phyloP scores from a whole-genome alignment of 1,139 yeast species.

The Geotrichum carabidarum region DNA sequence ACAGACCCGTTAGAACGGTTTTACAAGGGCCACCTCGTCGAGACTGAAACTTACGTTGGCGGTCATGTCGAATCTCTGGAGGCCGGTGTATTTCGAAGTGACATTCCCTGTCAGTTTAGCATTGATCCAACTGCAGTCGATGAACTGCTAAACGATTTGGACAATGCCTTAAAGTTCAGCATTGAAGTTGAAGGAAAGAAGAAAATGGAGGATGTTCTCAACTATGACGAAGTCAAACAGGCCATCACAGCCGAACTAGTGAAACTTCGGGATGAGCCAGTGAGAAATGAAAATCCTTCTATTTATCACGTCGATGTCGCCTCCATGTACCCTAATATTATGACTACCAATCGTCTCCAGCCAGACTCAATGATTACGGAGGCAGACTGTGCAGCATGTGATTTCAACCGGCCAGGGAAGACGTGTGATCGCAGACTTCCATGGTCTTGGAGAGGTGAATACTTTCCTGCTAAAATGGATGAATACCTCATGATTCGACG shows the following conservation, averaged over 20 bases:
- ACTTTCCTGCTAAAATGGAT: conserved; percentile 81
- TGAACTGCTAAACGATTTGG: conserved; percentile 67
- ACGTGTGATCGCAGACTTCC: conserved; percentile 84
- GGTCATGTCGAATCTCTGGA: conserved; percentile 97
- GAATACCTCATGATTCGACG: conserved; percentile 88
- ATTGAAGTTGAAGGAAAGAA: conserved; percentile 77
- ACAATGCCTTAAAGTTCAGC: conserved; percentile 72
- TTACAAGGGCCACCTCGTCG: conserved; percentile 88
- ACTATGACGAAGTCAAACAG: conserved; percentile 67
- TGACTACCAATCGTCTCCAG: conserved; percentile 94
- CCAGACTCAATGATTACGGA: conserved; percentile 97
- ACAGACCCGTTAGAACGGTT: conserved; percentile 88
- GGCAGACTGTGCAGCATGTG: conserved; percentile 96
- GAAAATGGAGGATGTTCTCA: conserved; percentile 66
- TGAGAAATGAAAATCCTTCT: conserved; percentile 69
- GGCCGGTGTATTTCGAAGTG: conserved; percentile 96
- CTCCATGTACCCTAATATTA: conserved; percentile 97
- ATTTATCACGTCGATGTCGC: conserved; percentile 99
- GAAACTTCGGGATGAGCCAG: conserved; percentile 57
- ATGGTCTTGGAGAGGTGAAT: conserved; percentile 99
- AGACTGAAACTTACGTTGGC: conserved; percentile 96
- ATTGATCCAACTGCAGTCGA: conserved; percentile 81
- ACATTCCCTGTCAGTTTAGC: conserved; percentile 66
- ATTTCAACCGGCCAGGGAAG: conserved; percentile 92
- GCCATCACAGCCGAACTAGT: conserved; percentile 52